Evolutionary conservation across 169 alveolate genomes (phyloP).

Genomic region (Amoebophrya sp.): DNA sequence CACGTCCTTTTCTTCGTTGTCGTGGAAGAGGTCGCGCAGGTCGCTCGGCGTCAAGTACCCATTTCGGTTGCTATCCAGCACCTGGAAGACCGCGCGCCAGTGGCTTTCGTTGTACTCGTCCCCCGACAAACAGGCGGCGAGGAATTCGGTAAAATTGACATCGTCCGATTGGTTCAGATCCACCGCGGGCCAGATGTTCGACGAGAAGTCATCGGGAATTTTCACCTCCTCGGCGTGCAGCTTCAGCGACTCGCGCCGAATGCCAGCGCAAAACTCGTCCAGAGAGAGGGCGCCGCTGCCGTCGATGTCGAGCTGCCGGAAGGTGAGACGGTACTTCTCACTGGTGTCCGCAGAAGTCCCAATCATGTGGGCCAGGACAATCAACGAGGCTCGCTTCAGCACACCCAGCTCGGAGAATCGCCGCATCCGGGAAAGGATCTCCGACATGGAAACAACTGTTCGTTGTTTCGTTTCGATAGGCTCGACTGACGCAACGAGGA

Average conservation of each 20-base stretch:
- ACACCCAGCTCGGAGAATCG: not conserved
- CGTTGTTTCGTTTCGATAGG: no score
- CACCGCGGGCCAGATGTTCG: slow-evolving; percentile 6
- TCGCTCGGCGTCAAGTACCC: not conserved
- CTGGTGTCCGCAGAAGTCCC: not conserved
- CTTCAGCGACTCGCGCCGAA: not conserved
- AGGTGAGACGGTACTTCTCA: slow-evolving; percentile 6
- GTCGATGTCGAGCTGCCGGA: slow-evolving; percentile 12
- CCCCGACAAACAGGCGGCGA: slow-evolving; percentile 34
- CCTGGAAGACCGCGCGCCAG: not conserved
- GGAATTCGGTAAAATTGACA: slow-evolving; percentile 46
- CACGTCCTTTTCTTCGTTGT: not conserved
- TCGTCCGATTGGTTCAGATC: slow-evolving; percentile 46
- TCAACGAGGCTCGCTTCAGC: not conserved
- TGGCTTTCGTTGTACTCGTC: not conserved
- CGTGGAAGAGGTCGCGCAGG: not conserved
- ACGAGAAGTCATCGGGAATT: not conserved
- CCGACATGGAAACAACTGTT: no score
- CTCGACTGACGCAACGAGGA: no score
- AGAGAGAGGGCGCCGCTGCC: not conserved
- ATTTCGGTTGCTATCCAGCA: not conserved
- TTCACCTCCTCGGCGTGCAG: not conserved
- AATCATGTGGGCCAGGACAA: not conserved
- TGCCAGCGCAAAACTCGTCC: slow-evolving; percentile 4
- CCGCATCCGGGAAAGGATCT: no score